Evolutionary conservation across 2,329 filamentous ascomycete genomes (phyloP).

Genomic region (Calonectria pteridis): DNA sequence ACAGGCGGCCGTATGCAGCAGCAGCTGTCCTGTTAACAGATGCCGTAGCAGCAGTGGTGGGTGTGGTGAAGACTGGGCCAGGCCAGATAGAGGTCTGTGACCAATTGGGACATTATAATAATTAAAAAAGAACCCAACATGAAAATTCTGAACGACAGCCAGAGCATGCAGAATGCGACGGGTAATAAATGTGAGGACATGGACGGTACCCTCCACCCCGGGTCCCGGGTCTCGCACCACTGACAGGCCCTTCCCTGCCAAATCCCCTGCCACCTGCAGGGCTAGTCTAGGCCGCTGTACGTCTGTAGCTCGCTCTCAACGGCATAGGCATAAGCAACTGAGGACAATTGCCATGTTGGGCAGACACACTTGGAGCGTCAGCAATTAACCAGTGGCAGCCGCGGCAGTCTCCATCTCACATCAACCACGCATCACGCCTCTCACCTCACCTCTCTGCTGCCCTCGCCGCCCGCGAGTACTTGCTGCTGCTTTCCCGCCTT

Average conservation of each 20-base stretch:
- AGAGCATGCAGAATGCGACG: neutral
- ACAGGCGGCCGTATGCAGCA: neutral
- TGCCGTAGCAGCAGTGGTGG: neutral
- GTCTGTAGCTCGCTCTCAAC: constrained; percentile 18
- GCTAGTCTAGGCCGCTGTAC: constrained; percentile 8
- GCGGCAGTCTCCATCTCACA: constrained; percentile 20
- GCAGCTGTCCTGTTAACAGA: neutral
- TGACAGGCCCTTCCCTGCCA: constrained; percentile 23
- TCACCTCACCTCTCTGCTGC: constrained; percentile 4
- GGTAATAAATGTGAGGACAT: constrained; percentile 15
- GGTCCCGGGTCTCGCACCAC: constrained; percentile 8
- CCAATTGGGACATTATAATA: neutral
- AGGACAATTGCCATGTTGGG: constrained; percentile 15
- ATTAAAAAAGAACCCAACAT: neutral
- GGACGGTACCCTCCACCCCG: constrained; percentile 4
- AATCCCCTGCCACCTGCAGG: constrained; percentile 18
- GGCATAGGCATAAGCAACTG: constrained; percentile 6
- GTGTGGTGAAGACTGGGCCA: neutral
- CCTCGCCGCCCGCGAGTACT: neutral
- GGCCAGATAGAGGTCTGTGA: neutral
- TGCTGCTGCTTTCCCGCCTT: neutral
- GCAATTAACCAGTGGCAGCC: constrained; percentile 27
- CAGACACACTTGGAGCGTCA: constrained; percentile 9
- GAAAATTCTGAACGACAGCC: neutral
- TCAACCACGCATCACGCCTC: neutral